phyloP scores from a whole-genome alignment of 108 stramenopile species.

The Cyclotella distinguenda region DNA sequence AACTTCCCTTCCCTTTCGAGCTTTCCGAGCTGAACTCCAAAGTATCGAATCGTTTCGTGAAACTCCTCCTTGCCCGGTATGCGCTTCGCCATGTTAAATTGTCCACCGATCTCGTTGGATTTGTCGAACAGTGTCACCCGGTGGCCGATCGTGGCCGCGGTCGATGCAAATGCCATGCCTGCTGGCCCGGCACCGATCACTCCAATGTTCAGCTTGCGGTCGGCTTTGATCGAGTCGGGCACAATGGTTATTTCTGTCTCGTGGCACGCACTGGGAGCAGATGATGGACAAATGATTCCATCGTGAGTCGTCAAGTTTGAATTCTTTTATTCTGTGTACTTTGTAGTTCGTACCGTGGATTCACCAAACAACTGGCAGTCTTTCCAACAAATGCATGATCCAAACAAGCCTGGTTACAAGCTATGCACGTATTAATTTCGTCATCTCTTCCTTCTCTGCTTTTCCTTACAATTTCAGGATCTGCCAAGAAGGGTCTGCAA shows the following conservation, averaged over 20 bases:
- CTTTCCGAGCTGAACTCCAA: slow-evolving; percentile 58
- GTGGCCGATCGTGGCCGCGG: slow-evolving; percentile 88
- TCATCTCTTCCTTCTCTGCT: slow-evolving; percentile 66
- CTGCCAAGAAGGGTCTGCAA: slow-evolving; percentile 87
- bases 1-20: slow-evolving; percentile 35
- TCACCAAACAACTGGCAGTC: slow-evolving; percentile 95
- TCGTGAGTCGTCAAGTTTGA: neutral
- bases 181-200: slow-evolving; percentile 98
- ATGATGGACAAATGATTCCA: neutral
- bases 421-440: slow-evolving; percentile 98
- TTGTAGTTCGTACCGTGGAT: slow-evolving; percentile 57
- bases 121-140: slow-evolving; percentile 89
- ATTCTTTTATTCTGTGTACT: neutral
- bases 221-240: slow-evolving; percentile 38
- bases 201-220: slow-evolving; percentile 69
- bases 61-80: slow-evolving; percentile 99
- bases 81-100: slow-evolving; percentile 97
- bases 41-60: slow-evolving; percentile 96
- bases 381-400: slow-evolving; percentile 98
- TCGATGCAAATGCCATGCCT: slow-evolving; percentile 87
- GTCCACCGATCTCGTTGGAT: slow-evolving; percentile 81
- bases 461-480: slow-evolving; percentile 92
- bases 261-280: slow-evolving; percentile 75
- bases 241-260: slow-evolving; percentile 78
- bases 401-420: slow-evolving; percentile 98